Evolutionary conservation across 148 eudicot genomes (phyloP), one percentile per base, ranked within the genome.

Genomic region (Persicaria maculosa): DNA sequence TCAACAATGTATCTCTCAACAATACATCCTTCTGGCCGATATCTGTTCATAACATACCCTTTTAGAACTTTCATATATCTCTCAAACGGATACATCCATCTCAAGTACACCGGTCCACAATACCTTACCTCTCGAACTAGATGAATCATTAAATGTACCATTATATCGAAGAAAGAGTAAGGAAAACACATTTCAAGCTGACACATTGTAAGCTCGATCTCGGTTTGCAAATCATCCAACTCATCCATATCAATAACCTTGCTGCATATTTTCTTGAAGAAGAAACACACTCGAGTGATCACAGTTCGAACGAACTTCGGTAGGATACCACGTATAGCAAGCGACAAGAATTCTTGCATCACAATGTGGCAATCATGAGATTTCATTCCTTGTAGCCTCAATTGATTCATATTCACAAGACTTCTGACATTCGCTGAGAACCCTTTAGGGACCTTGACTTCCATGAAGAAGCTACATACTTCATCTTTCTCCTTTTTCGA

Each of bases 341-440:
- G 17, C 1, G 74, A 73, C 11, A 64, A 47, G 19, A 78, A 50
- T 11, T 65, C 25, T 9, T 74, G 70, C 50, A 78, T 16, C 52
- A 78, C 17, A 52, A 78, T 25, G 50, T 78, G 76, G 45, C 45
- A 73, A 68, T 78, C 80, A 68, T 74, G 77, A n/a, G 77, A 73
- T 52, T 78, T 78, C 15, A 73, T 47, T 36, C 17, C 76, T 36
- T 11, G 48, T 48, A 17, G 61, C 40, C 31, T 72, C 44, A 47
- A 52, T 20, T 72, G 8, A 16, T 7, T 8, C 61, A 72, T 54
- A 25, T 25, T 25, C 31, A 25, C 31, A 0, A 25, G 31, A 25
- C 31, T 25, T 25, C 31, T 25, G 31, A 25, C 31, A 25, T 25
- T 25, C 31, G 31, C 31, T 25, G 31, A 25, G 31, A 25, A 25